These are phyloP conservation scores for Aureobasidium lini DNA, from an alignment of 2,329 filamentous ascomycete genomes.

Conservation along the genomic window DNA sequence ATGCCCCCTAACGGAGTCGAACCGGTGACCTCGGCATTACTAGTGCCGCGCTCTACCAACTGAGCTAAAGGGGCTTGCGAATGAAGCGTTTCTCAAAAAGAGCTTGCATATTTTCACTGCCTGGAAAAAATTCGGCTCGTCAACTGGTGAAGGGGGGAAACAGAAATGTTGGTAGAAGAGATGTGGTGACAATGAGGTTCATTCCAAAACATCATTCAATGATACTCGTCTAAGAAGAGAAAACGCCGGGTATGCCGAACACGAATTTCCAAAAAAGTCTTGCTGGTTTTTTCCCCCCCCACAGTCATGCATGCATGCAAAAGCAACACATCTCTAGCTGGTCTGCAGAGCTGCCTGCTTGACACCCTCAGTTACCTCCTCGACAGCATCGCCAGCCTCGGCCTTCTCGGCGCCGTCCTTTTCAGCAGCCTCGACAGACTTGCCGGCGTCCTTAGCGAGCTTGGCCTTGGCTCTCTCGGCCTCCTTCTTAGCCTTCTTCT, in stretches of 20 bases:
- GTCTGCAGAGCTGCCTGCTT: constrained; percentile 39
- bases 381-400: constrained; percentile 30
- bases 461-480: constrained; percentile 52
- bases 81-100: background rate
- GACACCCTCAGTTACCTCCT: constrained; percentile 38
- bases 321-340: constrained; percentile 8
- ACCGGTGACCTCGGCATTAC: constrained; percentile 13
- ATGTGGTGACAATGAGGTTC: background rate
- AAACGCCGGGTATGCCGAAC: background rate
- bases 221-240: background rate
- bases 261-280: background rate
- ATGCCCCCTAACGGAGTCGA: constrained; percentile 11
- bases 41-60: constrained; percentile 14
- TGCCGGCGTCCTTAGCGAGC: constrained; percentile 30
- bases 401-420: constrained; percentile 50
- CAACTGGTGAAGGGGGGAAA: background rate
- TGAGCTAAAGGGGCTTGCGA: constrained; percentile 11
- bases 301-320: background rate
- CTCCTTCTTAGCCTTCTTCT: constrained; percentile 55
- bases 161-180: background rate
- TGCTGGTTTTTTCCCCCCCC: background rate
- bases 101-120: background rate
- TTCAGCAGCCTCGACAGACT: constrained; percentile 73
- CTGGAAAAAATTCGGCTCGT: too few relatives aligned
- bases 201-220: background rate